phyloP scores from a whole-genome alignment of 2,329 filamentous ascomycete genomes.

The Thielaviopsis ethacetica region DNA sequence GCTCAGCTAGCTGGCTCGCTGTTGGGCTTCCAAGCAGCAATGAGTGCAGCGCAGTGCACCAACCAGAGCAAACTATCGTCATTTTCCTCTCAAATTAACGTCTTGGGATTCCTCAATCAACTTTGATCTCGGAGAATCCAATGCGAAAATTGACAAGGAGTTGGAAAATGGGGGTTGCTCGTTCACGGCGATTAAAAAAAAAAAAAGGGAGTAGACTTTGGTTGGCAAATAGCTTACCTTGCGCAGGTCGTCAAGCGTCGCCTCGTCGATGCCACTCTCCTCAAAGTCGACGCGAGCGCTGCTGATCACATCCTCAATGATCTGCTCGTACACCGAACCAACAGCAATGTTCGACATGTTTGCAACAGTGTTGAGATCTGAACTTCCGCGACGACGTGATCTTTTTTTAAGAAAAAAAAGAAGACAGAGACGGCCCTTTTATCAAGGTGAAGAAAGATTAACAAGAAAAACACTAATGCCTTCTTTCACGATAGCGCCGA shows the following conservation, averaged over 20 bases:
- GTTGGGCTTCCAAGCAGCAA: background rate
- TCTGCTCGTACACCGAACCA: conserved; percentile 65
- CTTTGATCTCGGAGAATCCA: background rate
- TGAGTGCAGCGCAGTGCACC: background rate
- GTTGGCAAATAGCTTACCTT: conserved; percentile 45
- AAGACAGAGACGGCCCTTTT: background rate
- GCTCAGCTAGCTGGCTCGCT: background rate
- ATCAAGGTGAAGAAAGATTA: background rate
- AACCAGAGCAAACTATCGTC: background rate
- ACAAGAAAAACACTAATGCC: background rate
- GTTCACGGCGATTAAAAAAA: background rate
- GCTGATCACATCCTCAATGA: conserved; percentile 76
- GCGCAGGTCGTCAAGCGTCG: conserved; percentile 72
- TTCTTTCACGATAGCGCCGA: background rate
- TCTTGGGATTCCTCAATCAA: background rate
- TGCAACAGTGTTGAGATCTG: conserved; percentile 6
- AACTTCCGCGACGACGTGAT: background rate
- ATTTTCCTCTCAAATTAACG: background rate
- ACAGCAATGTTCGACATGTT: conserved; percentile 43
- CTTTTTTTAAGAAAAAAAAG: background rate
- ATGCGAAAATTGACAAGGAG: background rate
- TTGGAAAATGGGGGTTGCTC: background rate
- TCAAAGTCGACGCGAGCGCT: conserved; percentile 91
- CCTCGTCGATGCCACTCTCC: conserved; percentile 80
- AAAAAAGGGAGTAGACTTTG: background rate